Base-by-base conservation (phyloP, 176 grass and related monocot species). In the Dactylis glomerata region DNA sequence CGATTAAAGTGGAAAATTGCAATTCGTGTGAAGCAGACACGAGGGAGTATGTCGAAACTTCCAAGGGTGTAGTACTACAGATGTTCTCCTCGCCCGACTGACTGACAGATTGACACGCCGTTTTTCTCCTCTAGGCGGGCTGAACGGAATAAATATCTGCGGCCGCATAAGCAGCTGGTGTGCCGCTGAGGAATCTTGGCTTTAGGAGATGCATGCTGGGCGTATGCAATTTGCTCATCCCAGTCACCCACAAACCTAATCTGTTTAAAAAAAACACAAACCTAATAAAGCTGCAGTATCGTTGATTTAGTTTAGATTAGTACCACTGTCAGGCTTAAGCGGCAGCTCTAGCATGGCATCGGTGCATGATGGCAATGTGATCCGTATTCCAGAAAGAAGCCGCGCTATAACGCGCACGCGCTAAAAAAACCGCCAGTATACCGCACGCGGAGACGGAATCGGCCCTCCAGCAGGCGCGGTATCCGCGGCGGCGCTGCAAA, bases 101-200 rank as follows among this genome's bases (percentile, higher is more conserved):
- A 2, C 37, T 40, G 37, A 40, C 37, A 40, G 17, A 0, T 32
- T 68, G 32, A 68, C 32, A 37, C 19, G 19, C 2, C 8, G 8
- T 68, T 37, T 37, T 38, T 38, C 36, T 68, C 5, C 58, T 30
- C 26, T 62, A 24, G n/a, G 24, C 10, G 55, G 22, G 22, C 52
- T 22, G 55, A 68, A 40, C 66, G 20, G 66, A 24, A 42, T 24
- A 1, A 67, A 67, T 7, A 32, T 36, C 63, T 30, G 31, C 6
- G 6, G 31, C 26, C 58, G 58, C 57, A 26, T 61, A 28, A 16
- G 15, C 31, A 65, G 30, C n/a, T n/a, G n/a, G 68, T n/a, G 38
- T 44, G 68, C 34, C 11, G 55, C 32, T 27, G 87, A 84, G 75
- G 87, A 84, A 80, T 84, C 75, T 84, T 74, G 13, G 68, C 68